These are phyloP conservation scores for Xylariaceae sp. DNA, from an alignment of 2,329 filamentous ascomycete species.

Conservation along the genomic window DNA sequence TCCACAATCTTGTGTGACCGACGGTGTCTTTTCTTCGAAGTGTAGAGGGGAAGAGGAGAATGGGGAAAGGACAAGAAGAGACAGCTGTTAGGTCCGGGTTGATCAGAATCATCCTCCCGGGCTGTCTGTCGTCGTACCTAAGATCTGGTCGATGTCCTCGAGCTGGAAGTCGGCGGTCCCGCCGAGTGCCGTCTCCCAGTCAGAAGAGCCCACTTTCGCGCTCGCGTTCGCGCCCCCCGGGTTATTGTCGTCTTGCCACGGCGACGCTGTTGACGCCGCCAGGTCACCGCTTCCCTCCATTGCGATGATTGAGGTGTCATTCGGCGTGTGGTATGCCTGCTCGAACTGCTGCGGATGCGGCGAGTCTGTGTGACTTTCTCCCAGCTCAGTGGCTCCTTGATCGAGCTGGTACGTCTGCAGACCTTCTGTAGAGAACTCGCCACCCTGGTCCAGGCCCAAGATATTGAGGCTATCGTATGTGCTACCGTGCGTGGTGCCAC, in stretches of 20 bases:
- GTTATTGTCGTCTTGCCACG: conserved; percentile 30
- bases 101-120: conserved; percentile 26
- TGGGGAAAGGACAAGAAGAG: not conserved
- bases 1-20: not conserved
- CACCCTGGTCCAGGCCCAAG: conserved; percentile 21
- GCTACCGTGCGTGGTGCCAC: not conserved
- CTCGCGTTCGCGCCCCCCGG: conserved; percentile 5
- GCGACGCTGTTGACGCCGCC: conserved; percentile 4
- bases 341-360: conserved; percentile 29
- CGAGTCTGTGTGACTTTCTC: conserved; percentile 23
- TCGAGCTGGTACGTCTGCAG: conserved; percentile 28
- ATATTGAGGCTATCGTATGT: conserved; percentile 33
- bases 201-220: conserved; percentile 21
- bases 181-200: conserved; percentile 33
- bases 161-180: conserved; percentile 29
- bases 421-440: conserved; percentile 27
- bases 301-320: conserved; percentile 9
- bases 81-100: too few species aligned
- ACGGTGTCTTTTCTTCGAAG: not conserved
- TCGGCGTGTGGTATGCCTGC: conserved; percentile 21
- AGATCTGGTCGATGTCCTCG: conserved; percentile 33
- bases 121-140: conserved; percentile 34
- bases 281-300: conserved; percentile 10
- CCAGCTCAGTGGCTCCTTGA: conserved; percentile 15
- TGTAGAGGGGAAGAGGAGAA: not conserved